Evolutionary conservation across 441 rosid species (phyloP).

Genomic region (Brassica hybrid): DNA sequence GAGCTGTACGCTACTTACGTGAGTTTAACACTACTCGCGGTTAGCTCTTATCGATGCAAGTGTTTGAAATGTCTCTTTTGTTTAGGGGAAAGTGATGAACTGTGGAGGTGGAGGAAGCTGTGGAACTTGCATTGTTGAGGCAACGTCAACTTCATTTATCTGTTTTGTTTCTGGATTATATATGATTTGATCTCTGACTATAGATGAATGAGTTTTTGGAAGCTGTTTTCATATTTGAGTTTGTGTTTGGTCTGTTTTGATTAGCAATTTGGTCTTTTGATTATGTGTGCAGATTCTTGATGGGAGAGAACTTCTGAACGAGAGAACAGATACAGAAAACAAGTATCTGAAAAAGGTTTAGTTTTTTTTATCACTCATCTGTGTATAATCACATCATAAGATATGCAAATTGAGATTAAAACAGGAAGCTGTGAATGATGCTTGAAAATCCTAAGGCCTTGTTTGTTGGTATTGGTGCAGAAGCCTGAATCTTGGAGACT

Average conservation of each 20-base stretch:
- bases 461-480: neutral
- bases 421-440: neutral
- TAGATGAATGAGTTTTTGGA: neutral
- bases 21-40: no score
- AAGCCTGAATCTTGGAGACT: neutral
- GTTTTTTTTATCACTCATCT: neutral
- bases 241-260: constrained; percentile 1
- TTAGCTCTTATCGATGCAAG: no score
- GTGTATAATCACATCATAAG: neutral
- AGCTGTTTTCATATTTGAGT: constrained; percentile 1
- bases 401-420: neutral
- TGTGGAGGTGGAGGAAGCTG: constrained; percentile 96
- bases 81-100: constrained; percentile 86
- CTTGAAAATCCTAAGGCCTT: no score
- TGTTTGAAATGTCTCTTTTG: neutral
- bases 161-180: neutral
- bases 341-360: neutral
- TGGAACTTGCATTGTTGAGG: constrained; percentile 86
- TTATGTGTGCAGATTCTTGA: constrained; percentile 66
- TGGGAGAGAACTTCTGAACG: constrained; percentile 77
- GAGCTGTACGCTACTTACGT: constrained; percentile 89
- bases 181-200: no score
- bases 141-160: constrained; percentile 15
- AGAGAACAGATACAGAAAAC: constrained; percentile 53
- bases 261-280: constrained; percentile 23